Conservation (phyloP, 2,329 filamentous ascomycete species). For the Pleurostoma richardsiae region DNA sequence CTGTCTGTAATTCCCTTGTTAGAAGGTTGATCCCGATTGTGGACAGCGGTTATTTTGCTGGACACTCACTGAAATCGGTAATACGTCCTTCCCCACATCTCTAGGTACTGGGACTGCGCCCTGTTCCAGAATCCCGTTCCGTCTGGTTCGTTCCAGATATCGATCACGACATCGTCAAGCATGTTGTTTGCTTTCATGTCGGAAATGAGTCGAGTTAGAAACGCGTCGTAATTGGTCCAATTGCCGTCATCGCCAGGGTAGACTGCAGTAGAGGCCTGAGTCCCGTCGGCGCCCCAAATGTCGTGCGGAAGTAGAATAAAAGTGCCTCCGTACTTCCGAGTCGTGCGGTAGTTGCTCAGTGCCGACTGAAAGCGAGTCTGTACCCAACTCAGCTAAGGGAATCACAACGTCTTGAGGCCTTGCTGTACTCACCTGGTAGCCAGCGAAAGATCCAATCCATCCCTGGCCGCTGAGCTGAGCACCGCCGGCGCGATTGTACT, state of each 20-base stretch:
- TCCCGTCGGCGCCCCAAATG: slow-evolving; percentile 41
- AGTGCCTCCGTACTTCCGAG: slow-evolving; percentile 31
- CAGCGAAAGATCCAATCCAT: slow-evolving; percentile 11
- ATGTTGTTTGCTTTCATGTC: slow-evolving; percentile 29
- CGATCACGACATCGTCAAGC: slow-evolving; percentile 32
- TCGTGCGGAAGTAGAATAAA: slow-evolving; percentile 42
- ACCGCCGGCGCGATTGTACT: slow-evolving; percentile 13
- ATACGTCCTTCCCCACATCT: slow-evolving; percentile 24
- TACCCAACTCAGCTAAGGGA: not conserved
- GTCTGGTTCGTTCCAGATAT: slow-evolving; percentile 52
- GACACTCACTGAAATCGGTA: slow-evolving; percentile 22
- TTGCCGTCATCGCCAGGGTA: slow-evolving; percentile 45
- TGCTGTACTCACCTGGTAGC: slow-evolving; percentile 8
- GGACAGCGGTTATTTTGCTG: not conserved
- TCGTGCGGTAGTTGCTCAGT: slow-evolving; percentile 37
- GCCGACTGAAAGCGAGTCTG: slow-evolving; percentile 32
- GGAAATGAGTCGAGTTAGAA: slow-evolving; percentile 28
- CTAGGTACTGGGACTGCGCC: slow-evolving; percentile 29
- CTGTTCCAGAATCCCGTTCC: slow-evolving; percentile 28
- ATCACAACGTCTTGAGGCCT: not conserved
- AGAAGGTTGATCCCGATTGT: not conserved
- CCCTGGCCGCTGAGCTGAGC: slow-evolving; percentile 10
- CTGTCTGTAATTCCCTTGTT: slow-evolving; percentile 14
- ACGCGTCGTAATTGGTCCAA: slow-evolving; percentile 38
- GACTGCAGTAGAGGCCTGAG: slow-evolving; percentile 23